Evolutionary conservation across 148 eudicot genomes (phyloP).

Genomic region (Agrostemma githago): DNA sequence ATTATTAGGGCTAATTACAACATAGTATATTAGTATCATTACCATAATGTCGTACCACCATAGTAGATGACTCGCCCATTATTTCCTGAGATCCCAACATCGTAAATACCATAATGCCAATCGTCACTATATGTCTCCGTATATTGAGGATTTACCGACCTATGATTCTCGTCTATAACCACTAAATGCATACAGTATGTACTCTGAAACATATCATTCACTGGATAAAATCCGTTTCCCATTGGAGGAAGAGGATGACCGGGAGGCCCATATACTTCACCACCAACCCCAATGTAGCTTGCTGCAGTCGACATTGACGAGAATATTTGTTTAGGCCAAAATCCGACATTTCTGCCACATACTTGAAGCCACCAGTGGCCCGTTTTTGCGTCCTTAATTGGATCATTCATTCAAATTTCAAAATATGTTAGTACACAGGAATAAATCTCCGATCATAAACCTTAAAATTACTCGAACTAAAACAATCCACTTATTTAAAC

Average conservation of each 20-base stretch:
- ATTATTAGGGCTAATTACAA: neutral
- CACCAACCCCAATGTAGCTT: neutral
- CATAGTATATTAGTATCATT: neutral
- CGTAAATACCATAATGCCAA: constrained; percentile 7
- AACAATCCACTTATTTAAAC: too few relatives aligned
- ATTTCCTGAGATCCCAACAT: neutral
- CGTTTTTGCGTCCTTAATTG: neutral
- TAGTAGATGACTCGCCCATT: neutral
- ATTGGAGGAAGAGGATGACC: neutral
- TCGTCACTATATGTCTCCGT: neutral
- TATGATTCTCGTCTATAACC: neutral
- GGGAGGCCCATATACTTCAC: neutral
- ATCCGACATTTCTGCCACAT: neutral
- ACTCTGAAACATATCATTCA: neutral
- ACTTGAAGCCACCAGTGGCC: neutral
- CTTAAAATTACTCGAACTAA: too few relatives aligned
- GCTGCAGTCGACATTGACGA: neutral
- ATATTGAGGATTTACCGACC: neutral
- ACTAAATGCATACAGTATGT: neutral
- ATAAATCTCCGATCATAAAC: neutral
- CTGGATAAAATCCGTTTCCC: neutral
- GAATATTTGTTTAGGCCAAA: constrained; percentile 1
- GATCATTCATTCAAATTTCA: too few relatives aligned
- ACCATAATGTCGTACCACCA: neutral
- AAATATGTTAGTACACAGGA: neutral